Evolutionary conservation across 192 early-diverging fungal species (phyloP).

Genomic region (Phycomyces blakesleeanus): DNA sequence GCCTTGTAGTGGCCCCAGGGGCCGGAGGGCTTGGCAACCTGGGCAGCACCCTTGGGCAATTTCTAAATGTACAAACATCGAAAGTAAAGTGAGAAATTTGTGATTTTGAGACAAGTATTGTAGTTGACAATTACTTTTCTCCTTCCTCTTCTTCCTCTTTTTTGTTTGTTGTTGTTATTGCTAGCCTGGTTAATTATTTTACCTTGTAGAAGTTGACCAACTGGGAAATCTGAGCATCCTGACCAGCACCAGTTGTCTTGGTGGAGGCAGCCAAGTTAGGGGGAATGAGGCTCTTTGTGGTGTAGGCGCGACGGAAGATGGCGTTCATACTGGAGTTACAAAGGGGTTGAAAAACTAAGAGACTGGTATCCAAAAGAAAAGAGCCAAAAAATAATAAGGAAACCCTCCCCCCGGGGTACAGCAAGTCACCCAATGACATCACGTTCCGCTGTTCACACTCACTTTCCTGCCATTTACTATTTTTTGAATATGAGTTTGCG

Average conservation of each 20-base stretch:
- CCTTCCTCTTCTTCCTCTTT: not conserved
- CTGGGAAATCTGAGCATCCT: constrained; percentile 54
- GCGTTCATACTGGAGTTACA: constrained; percentile 19
- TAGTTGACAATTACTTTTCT: not conserved
- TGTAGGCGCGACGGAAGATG: constrained; percentile 41
- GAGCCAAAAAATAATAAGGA: not conserved
- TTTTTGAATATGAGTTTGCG: no score
- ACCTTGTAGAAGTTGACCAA: constrained; percentile 71
- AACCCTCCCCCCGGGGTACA: not conserved
- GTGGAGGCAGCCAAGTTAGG: constrained; percentile 69
- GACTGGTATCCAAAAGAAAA: not conserved
- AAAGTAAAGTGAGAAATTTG: not conserved
- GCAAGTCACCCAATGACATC: constrained; percentile 4
- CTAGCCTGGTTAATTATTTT: not conserved
- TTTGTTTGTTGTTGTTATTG: not conserved
- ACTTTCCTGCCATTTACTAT: not conserved
- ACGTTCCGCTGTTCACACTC: not conserved
- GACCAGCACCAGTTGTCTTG: constrained; percentile 53
- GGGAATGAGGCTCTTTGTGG: constrained; percentile 60
- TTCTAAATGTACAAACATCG: constrained; percentile 21
- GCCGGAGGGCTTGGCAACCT: constrained; percentile 51
- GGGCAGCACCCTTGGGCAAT: constrained; percentile 66
- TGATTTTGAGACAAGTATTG: not conserved
- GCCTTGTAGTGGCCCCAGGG: constrained; percentile 60
- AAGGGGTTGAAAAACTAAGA: constrained; percentile 1